These are phyloP conservation scores for Ascodesmis nigricans DNA, from an alignment of 495 filamentous ascomycete genomes.

Conservation along the genomic window DNA sequence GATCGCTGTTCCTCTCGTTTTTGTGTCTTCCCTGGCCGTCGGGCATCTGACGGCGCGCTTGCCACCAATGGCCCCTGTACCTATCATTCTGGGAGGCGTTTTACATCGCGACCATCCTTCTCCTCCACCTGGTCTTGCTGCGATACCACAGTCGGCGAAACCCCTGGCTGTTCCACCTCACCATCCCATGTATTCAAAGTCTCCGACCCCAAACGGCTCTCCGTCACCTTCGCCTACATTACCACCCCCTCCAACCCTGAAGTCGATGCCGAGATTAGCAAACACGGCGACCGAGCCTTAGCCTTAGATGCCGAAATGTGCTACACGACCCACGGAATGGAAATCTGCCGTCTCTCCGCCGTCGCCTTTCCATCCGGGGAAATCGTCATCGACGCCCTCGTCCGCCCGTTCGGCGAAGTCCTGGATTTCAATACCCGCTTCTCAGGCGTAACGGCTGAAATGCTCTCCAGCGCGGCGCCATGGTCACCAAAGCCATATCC, in stretches of 20 bases:
- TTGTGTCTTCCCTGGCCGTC: constrained; percentile 75
- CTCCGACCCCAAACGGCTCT: constrained; percentile 49
- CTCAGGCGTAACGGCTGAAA: constrained; percentile 39
- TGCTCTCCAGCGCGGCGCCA: constrained; percentile 7
- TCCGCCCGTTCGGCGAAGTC: constrained; percentile 61
- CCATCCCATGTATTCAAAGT: constrained; percentile 75
- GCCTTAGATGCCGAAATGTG: constrained; percentile 96
- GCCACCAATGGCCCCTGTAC: constrained; percentile 53
- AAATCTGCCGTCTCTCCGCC: constrained; percentile 72
- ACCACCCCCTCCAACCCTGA: constrained; percentile 35
- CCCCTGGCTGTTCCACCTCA: constrained; percentile 45
- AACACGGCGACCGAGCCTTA: constrained; percentile 26
- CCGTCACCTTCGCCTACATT: constrained; percentile 54
- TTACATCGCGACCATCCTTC: constrained; percentile 29
- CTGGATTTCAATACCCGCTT: constrained; percentile 79
- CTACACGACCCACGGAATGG: constrained; percentile 67
- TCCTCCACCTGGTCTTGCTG: constrained; percentile 45
- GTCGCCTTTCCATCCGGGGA: constrained; percentile 64
- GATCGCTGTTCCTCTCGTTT: constrained; percentile 72
- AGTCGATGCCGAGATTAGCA: not conserved
- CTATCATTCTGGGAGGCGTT: constrained; percentile 49
- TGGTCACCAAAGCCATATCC: constrained; percentile 1
- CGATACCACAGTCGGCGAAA: constrained; percentile 41
- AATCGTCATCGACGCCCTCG: constrained; percentile 59
- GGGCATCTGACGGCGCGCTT: constrained; percentile 56